Evolutionary conservation across 371 early-diverging fungal species (phyloP).

Genomic region (Apophysomyces ossiformis): DNA sequence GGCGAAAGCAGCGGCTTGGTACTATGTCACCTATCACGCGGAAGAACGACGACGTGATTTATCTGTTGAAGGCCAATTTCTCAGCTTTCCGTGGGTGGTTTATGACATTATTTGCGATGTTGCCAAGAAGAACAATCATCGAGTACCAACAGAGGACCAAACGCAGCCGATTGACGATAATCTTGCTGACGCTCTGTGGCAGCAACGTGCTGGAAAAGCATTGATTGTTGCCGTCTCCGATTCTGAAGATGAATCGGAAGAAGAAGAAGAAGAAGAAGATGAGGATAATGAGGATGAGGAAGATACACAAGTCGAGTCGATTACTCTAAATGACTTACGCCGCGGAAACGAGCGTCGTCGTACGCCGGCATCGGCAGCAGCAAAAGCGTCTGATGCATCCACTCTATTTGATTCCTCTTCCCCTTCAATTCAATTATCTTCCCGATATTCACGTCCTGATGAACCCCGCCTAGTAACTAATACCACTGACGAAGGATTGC

Average conservation of each 20-base stretch:
- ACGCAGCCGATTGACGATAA: conserved; percentile 22
- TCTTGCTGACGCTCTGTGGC: conserved; percentile 10
- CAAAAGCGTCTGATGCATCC: neutral
- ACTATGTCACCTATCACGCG: conserved; percentile 71
- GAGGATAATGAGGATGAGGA: conserved; percentile 10
- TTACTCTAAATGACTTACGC: neutral
- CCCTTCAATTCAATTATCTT: too few relatives aligned
- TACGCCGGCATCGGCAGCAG: neutral
- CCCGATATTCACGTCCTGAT: too few relatives aligned
- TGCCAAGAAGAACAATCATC: conserved; percentile 34
- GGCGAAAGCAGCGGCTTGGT: conserved; percentile 78
- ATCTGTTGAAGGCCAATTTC: conserved; percentile 29
- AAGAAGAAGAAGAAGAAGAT: conserved; percentile 9
- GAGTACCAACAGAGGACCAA: neutral
- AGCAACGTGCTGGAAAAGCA: neutral
- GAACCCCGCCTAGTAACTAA: too few relatives aligned
- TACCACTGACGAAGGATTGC: too few relatives aligned
- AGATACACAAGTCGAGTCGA: neutral
- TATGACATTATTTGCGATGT: conserved; percentile 60
- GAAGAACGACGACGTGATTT: conserved; percentile 27
- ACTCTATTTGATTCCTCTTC: too few relatives aligned
- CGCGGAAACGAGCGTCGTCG: neutral
- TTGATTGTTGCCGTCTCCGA: conserved; percentile 10
- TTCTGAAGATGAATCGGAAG: conserved; percentile 16
- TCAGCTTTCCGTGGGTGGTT: conserved; percentile 74